A percentile compares a stretch with the other conserved stretches of the same genome.
phyloP scores from a whole-genome alignment of 768 basidiomycete species.

The Termitomyces sp. region DNA sequence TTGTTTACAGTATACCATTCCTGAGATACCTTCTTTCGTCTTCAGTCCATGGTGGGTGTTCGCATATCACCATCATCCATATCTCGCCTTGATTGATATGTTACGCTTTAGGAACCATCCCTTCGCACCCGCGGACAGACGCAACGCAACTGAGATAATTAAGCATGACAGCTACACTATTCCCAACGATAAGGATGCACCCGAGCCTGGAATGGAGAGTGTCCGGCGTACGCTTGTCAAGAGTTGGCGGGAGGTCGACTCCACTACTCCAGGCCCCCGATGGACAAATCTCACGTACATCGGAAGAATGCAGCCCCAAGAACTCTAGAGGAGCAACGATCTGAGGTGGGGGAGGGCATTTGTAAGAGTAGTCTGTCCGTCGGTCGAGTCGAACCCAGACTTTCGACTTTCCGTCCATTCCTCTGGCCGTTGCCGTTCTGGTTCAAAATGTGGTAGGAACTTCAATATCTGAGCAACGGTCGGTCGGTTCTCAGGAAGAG shows the following conservation, averaged over 20 bases:
- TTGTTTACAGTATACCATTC: conserved; percentile 41
- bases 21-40: conserved; percentile 47
- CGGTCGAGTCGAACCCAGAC: conserved; percentile 1
- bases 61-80: background rate
- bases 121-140: conserved; percentile 45
- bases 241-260: conserved; percentile 17
- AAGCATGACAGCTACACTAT: conserved; percentile 1
- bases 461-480: background rate
- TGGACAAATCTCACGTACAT: background rate
- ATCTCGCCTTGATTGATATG: background rate
- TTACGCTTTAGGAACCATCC: conserved; percentile 49
- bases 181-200: conserved; percentile 8
- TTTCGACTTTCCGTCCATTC: conserved; percentile 5
- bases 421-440: background rate
- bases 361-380: background rate
- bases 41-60: conserved; percentile 38
- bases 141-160: background rate
- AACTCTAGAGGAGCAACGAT: background rate
- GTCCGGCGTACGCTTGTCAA: conserved; percentile 15
- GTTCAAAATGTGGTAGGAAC: background rate
- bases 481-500: background rate
- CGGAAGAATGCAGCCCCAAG: background rate
- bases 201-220: conserved; percentile 14
- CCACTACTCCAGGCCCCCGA: background rate
- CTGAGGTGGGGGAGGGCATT: conserved; percentile 1